These are phyloP conservation scores for Paecilomyces fulvus DNA, from an alignment of 2,329 filamentous ascomycete species.

Conservation along the genomic window DNA sequence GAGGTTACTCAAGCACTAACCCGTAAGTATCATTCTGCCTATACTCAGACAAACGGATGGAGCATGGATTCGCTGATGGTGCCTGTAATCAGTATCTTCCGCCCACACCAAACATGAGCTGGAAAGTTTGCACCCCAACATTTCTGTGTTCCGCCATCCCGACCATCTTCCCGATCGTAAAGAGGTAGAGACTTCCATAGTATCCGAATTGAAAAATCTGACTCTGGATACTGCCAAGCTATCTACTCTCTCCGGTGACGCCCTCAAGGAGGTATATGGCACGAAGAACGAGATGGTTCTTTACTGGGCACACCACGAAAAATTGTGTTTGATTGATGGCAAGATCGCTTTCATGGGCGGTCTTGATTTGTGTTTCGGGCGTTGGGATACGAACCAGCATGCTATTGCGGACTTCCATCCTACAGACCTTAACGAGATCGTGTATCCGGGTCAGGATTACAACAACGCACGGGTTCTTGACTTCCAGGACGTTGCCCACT, in stretches of 20 bases:
- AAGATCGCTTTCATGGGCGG: slow-evolving; percentile 82
- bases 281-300: slow-evolving; percentile 71
- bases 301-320: slow-evolving; percentile 93
- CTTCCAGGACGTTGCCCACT: slow-evolving; percentile 67
- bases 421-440: slow-evolving; percentile 61
- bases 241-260: slow-evolving; percentile 61
- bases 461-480: slow-evolving; percentile 83
- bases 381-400: slow-evolving; percentile 84
- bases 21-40: slow-evolving; percentile 47
- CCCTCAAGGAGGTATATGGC: slow-evolving; percentile 72
- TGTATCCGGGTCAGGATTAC: slow-evolving; percentile 88
- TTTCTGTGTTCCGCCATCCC: slow-evolving; percentile 81
- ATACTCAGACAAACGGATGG: background rate
- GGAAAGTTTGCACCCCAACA: slow-evolving; percentile 71
- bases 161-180: slow-evolving; percentile 73
- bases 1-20: slow-evolving; percentile 76
- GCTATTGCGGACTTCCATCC: slow-evolving; percentile 79
- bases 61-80: background rate
- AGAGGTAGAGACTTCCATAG: slow-evolving; percentile 52
- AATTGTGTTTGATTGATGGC: slow-evolving; percentile 76
- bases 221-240: slow-evolving; percentile 47
- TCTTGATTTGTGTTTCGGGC: slow-evolving; percentile 76
- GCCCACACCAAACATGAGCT: slow-evolving; percentile 72
- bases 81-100: slow-evolving; percentile 46
- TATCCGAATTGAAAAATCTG: slow-evolving; percentile 48